Evolutionary conservation across 805 yeast genomes (phyloP).

Genomic region (Candida koratica): DNA sequence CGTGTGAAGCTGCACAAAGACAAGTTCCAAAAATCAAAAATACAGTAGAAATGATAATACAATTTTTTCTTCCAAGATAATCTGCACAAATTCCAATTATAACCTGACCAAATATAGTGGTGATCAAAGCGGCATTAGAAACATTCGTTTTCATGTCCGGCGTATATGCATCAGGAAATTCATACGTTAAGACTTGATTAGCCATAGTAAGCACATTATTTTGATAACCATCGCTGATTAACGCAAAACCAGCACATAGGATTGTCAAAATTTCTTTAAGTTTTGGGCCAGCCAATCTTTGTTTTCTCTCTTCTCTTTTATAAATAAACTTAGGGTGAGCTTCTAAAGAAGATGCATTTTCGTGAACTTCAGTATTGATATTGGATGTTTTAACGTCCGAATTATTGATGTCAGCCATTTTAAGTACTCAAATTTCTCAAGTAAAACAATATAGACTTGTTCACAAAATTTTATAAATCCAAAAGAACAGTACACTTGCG

Average conservation of each 20-base stretch:
- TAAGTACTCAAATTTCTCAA: too few relatives aligned
- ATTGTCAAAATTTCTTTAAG: slow-evolving; percentile 41
- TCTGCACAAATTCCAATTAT: slow-evolving; percentile 61
- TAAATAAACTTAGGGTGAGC: slow-evolving; percentile 18
- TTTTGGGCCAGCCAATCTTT: slow-evolving; percentile 24
- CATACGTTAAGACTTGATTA: slow-evolving; percentile 50
- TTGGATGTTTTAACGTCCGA: background rate
- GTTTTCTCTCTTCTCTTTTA: slow-evolving; percentile 29
- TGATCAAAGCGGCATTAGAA: slow-evolving; percentile 64
- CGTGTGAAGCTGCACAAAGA: slow-evolving; percentile 69
- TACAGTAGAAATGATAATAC: slow-evolving; percentile 61
- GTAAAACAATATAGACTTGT: too few relatives aligned
- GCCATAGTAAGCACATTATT: slow-evolving; percentile 70
- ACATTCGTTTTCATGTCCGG: slow-evolving; percentile 56
- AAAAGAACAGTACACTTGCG: too few relatives aligned
- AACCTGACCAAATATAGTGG: slow-evolving; percentile 71
- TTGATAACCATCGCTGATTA: slow-evolving; percentile 75
- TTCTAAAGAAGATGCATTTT: background rate
- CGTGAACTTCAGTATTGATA: background rate
- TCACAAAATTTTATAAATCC: too few relatives aligned
- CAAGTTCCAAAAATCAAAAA: slow-evolving; percentile 62
- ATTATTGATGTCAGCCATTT: slow-evolving; percentile 1
- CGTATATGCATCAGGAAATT: slow-evolving; percentile 44
- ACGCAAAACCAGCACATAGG: slow-evolving; percentile 68
- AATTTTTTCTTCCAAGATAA: slow-evolving; percentile 64